Conservation (phyloP, 352 stramenopile species). For the Phytophthora idaei region DNA sequence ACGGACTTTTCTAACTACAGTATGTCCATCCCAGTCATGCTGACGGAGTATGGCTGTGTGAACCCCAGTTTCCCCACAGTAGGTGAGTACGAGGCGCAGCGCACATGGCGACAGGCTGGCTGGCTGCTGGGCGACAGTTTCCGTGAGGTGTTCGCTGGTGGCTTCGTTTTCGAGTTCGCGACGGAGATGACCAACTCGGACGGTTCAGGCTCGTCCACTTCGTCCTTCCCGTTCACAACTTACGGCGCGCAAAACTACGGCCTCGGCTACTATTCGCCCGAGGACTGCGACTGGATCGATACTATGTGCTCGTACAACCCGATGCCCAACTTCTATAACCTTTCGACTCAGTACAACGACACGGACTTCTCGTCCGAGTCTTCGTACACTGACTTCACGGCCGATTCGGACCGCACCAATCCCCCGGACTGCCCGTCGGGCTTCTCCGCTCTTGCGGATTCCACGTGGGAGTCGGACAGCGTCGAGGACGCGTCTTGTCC, state of each 20-base stretch:
- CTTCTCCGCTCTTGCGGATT: constrained; percentile 34
- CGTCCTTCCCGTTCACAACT: constrained; percentile 75
- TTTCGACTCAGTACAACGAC: constrained; percentile 66
- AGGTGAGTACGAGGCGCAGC: constrained; percentile 30
- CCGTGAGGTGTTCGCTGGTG: constrained; percentile 61
- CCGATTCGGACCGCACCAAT: constrained; percentile 27
- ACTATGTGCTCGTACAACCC: constrained; percentile 65
- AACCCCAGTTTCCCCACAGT: constrained; percentile 60
- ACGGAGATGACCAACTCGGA: constrained; percentile 84
- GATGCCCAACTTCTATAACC: constrained; percentile 82
- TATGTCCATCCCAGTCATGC: constrained; percentile 73
- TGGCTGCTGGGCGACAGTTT: constrained; percentile 57
- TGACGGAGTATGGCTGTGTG: constrained; percentile 90
- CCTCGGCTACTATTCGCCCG: constrained; percentile 83
- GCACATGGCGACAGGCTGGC: constrained; percentile 61
- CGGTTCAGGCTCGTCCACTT: constrained; percentile 31
- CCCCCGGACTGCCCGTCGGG: constrained; percentile 35
- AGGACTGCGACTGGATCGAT: constrained; percentile 64
- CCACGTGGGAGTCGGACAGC: constrained; percentile 41
- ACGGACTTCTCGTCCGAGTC: constrained; percentile 46
- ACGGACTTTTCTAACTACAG: constrained; percentile 68
- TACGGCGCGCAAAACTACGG: constrained; percentile 87
- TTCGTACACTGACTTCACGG: constrained; percentile 44
- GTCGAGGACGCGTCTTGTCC: constrained; percentile 37
- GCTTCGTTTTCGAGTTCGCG: constrained; percentile 86